Base-by-base conservation (phyloP, 2,329 filamentous ascomycete species). In the Thelonectria olida region DNA sequence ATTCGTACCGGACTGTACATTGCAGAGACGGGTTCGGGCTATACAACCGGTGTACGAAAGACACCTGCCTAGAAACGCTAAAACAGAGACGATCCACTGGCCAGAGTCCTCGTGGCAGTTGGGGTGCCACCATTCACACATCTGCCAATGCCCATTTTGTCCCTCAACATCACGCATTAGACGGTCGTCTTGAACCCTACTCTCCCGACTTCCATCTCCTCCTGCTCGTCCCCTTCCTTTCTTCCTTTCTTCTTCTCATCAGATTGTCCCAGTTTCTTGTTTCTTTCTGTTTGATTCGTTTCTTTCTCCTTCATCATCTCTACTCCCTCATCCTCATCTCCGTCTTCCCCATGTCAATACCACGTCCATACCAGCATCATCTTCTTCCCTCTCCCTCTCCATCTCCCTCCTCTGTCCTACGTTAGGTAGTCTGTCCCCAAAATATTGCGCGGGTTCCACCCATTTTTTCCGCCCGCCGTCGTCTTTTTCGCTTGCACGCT, bases 131-230 rank as follows among this genome's bases (percentile, higher is more conserved):
- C 53, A 56, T 56, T 56, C 53, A 38, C 53, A 56, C 44, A 31
- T 28, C 17, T 28, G n/a, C 25, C 34, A 36, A 51, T 58, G 38
- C 48, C n/a, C 54, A 36, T 53, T 55, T 55, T 8, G 27, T 54
- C 56, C 22, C 48, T 45, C 42, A 53, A 41, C 34, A 31, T 22
- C 39, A 23, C 41, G 15, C 41, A 12, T 44, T 17, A 22, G 22
- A 12, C 39, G 20, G 10, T 36, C 13, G 34, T 36, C 34, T 36
- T n/a, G 13, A 31, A 31, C 28, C 28, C 13, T 13, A 3, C 28
- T 31, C 28, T 31, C 25, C 36, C 41, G 41, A 54, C 50, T 54
- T 55, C 55, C 59, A 51, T 60, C 53, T 55, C 39, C 54, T 64
- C 39, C 38, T 55, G 53, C 48, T 49, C 59, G 19, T 47, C 31